phyloP scores from a whole-genome alignment of 192 early-diverging fungal genomes.

The Podila epigama region DNA sequence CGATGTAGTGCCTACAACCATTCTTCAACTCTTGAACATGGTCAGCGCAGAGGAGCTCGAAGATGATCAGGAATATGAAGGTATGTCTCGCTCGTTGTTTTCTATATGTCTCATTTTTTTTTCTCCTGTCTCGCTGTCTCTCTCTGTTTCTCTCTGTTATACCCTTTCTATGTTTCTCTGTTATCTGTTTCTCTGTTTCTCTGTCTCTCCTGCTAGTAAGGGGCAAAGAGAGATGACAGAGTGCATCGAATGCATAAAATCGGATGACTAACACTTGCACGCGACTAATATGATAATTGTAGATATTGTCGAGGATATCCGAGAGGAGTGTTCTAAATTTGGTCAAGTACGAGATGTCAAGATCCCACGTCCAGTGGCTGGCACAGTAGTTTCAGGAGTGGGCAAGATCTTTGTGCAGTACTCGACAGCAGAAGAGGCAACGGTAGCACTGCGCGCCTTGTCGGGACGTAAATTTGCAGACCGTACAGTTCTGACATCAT shows the following conservation, averaged over 20 bases:
- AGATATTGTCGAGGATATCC: constrained; percentile 92
- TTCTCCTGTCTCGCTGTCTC: not conserved
- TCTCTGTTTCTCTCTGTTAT: not conserved
- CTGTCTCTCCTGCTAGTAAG: too few species aligned
- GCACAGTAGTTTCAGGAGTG: constrained; percentile 67
- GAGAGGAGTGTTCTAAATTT: constrained; percentile 88
- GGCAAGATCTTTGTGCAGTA: constrained; percentile 96
- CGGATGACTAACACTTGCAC: not conserved
- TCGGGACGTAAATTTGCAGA: constrained; percentile 95
- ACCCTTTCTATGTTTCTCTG: too few species aligned
- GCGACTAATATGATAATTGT: not conserved
- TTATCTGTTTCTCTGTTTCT: too few species aligned
- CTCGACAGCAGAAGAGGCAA: constrained; percentile 61
- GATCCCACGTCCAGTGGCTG: constrained; percentile 81
- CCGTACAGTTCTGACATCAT: constrained; percentile 90
- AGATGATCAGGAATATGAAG: constrained; percentile 86
- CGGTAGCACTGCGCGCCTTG: constrained; percentile 77
- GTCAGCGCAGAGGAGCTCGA: constrained; percentile 84
- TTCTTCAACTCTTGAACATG: constrained; percentile 96
- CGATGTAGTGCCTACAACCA: constrained; percentile 74
- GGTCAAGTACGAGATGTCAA: constrained; percentile 80
- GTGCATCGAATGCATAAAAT: too few species aligned
- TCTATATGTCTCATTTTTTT: not conserved
- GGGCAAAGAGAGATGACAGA: too few species aligned
- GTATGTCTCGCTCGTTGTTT: constrained; percentile 51